A percentile compares a stretch with the other conserved stretches of the same genome.
Evolutionary conservation across 192 early-diverging fungal species (phyloP).

Genomic region (Entomortierella beljakovae): DNA sequence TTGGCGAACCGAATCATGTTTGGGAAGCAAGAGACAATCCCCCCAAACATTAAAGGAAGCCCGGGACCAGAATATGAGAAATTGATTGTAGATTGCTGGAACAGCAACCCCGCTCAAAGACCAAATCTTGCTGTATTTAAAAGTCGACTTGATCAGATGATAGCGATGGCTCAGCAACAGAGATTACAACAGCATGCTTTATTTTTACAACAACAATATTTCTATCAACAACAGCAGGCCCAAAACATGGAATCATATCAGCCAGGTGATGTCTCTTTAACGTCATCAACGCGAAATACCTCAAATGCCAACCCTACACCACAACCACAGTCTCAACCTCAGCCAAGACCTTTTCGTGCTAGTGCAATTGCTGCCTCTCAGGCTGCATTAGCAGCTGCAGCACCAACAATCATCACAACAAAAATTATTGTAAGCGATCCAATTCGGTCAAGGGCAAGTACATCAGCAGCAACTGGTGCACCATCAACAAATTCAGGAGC

Average conservation of each 20-base stretch:
- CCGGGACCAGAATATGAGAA: slow-evolving; percentile 40
- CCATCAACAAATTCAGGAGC: background rate
- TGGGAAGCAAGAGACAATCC: slow-evolving; percentile 43
- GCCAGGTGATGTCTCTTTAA: slow-evolving; percentile 18
- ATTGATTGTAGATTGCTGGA: slow-evolving; percentile 48
- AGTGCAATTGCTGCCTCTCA: background rate
- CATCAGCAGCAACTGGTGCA: background rate
- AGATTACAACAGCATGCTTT: slow-evolving; percentile 9
- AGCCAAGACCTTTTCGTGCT: too few species aligned
- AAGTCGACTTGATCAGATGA: slow-evolving; percentile 34
- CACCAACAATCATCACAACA: slow-evolving; percentile 10
- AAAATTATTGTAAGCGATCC: slow-evolving; percentile 20
- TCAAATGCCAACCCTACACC: background rate
- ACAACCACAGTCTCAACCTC: background rate
- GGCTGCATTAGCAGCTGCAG: background rate
- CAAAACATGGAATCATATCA: slow-evolving; percentile 26
- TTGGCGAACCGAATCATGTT: slow-evolving; percentile 45
- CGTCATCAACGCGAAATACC: slow-evolving; percentile 16
- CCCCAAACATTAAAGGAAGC: slow-evolving; percentile 23
- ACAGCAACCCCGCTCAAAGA: slow-evolving; percentile 27
- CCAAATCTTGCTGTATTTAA: slow-evolving; percentile 47
- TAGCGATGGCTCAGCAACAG: slow-evolving; percentile 22
- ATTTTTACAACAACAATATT: slow-evolving; percentile 28
- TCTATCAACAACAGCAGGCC: slow-evolving; percentile 34
- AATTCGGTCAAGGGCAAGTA: slow-evolving; percentile 2